Conservation (phyloP, 495 filamentous ascomycete species). For the Penicillium desertorum region DNA sequence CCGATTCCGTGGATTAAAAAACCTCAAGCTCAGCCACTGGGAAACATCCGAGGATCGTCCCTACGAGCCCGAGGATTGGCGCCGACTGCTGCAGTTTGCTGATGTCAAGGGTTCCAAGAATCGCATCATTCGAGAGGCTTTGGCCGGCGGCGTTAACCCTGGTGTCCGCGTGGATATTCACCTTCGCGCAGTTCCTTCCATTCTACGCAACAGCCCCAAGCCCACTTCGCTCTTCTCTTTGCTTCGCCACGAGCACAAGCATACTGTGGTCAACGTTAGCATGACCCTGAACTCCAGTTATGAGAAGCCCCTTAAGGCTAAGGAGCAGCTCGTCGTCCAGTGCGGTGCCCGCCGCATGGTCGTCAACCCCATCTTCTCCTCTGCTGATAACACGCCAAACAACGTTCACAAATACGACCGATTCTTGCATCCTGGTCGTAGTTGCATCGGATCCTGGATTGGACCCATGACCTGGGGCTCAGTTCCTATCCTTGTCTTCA, state of each 20-base stretch:
- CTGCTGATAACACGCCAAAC: conserved; percentile 80
- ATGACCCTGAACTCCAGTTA: conserved; percentile 73
- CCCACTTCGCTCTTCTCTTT: conserved; percentile 78
- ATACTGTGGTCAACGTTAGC: conserved; percentile 80
- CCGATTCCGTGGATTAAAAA: conserved; percentile 88
- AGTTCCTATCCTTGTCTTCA: conserved; percentile 86
- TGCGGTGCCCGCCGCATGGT: conserved; percentile 81
- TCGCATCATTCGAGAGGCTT: conserved; percentile 70
- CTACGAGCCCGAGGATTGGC: conserved; percentile 87
- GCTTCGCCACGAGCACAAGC: conserved; percentile 91
- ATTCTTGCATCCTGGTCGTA: conserved; percentile 85
- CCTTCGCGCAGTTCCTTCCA: conserved; percentile 67
- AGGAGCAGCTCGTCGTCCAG: conserved; percentile 86
- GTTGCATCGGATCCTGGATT: conserved; percentile 86
- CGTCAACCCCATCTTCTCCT: conserved; percentile 87
- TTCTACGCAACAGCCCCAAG: conserved; percentile 54
- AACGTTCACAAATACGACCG: conserved; percentile 96
- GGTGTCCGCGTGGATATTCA: conserved; percentile 80
- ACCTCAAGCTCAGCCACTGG: conserved; percentile 80
- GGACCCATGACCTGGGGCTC: conserved; percentile 90
- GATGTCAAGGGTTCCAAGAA: conserved; percentile 83
- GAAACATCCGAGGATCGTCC: conserved; percentile 81
- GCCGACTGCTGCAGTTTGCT: conserved; percentile 73
- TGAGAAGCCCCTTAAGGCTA: conserved; percentile 74
- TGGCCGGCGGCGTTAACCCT: conserved; percentile 79